phyloP scores from a whole-genome alignment of 78 protist species.

The Dictyostelium purpureum region DNA sequence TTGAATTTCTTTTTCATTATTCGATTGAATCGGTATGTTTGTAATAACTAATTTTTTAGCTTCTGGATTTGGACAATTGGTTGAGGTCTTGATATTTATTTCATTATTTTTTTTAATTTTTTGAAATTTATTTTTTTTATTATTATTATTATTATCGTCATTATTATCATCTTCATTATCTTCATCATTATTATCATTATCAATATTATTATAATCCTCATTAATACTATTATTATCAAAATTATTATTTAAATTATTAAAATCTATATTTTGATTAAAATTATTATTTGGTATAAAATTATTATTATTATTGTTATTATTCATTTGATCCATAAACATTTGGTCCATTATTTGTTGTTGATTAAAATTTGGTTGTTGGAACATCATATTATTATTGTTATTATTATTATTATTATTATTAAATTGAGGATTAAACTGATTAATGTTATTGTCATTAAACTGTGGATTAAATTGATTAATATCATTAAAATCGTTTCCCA shows the following conservation, averaged over 20 bases:
- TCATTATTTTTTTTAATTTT: neutral
- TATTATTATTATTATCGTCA: neutral
- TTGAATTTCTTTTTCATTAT: conserved; percentile 34
- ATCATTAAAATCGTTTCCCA: neutral
- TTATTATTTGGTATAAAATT: neutral
- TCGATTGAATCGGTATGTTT: conserved; percentile 24
- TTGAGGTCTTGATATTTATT: conserved; percentile 11
- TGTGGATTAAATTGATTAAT: neutral
- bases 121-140: neutral
- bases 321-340: conserved; percentile 11
- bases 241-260: neutral
- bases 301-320: neutral
- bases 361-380: neutral
- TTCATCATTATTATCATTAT: neutral
- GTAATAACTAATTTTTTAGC: conserved; percentile 40
- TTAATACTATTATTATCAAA: neutral
- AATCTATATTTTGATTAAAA: neutral
- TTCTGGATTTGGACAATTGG: conserved; percentile 41
- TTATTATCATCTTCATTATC: neutral
- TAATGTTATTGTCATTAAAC: neutral
- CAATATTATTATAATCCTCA: neutral
- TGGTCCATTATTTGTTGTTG: neutral
- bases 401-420: neutral
- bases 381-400: neutral
- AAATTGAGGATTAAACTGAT: neutral